Base-by-base conservation (phyloP, 352 stramenopile genomes). In the Plasmopara muralis region DNA sequence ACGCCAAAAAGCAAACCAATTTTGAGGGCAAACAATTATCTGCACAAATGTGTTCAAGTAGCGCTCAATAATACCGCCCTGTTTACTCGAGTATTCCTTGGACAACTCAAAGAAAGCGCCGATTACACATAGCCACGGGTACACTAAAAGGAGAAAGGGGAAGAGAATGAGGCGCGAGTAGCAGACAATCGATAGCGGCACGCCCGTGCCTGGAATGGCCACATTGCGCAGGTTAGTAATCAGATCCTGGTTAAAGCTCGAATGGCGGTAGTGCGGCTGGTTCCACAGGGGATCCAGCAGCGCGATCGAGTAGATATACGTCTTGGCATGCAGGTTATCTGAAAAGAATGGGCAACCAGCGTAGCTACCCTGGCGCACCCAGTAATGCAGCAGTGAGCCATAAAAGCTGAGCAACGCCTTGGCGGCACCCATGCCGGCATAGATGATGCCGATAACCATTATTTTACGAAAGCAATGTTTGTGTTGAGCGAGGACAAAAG, bases 1-100 rank as follows among this genome's bases (percentile, higher is more conserved):
- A 38, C 95, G 81, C 96, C 96, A 99, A 61, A 98, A 98, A 33
- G 65, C 84, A 58, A 99, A 99, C 96, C 96, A 99, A 76, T 99
- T 96, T 64, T 98, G 83, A 47, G 80, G 79, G 47, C 82, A 76
- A 55, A 90, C 73, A 33, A 91, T 67, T 64, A 89, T 88, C 70
- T 91, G 74, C 48, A 59, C 66, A 49, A 87, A 89, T 33, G 93
- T 97, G 45, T 75, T 80, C 50, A 98, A 66, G 43, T 98, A 89
- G 50, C 95, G 83, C 58, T 95, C 92, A 5, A 88, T 64, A 56
- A 94, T 85, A 72, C 57, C 43, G 53, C 87, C 60, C 70, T 78
- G 37, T 64, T 79, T 68, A 72, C 47, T 73, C 47, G 79, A 67
- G 60, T 85, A 87, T 53, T 72, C 73, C 51, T 72, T 71, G 30